Evolutionary conservation across 2,329 filamentous ascomycete species (phyloP).

Genomic region (Aspergillus novofumigatus): DNA sequence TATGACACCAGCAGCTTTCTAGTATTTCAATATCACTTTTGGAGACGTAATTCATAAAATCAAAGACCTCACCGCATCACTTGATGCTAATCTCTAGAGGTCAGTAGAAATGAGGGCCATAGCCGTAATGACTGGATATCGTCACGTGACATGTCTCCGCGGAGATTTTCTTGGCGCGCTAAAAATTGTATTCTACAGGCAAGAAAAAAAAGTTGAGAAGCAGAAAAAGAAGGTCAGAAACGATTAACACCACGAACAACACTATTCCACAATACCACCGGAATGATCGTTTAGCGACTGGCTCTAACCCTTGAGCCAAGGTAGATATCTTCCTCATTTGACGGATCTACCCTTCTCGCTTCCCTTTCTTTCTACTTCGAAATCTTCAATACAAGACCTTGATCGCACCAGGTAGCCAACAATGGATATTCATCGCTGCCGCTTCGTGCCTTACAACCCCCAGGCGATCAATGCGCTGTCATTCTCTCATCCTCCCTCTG

Average conservation of each 20-base stretch:
- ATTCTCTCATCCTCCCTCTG: slow-evolving; percentile 71
- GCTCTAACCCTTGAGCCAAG: slow-evolving; percentile 18
- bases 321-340: slow-evolving; percentile 5
- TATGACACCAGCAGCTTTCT: background rate
- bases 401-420: slow-evolving; percentile 5
- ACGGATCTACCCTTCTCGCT: background rate
- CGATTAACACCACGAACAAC: slow-evolving; percentile 4
- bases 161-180: slow-evolving; percentile 11
- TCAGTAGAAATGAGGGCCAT: background rate
- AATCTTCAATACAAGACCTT: slow-evolving; percentile 2
- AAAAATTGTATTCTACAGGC: slow-evolving; percentile 20
- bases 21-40: background rate
- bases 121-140: background rate
- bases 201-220: slow-evolving; percentile 18
- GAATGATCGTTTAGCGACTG: slow-evolving; percentile 20
- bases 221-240: slow-evolving; percentile 5
- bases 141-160: slow-evolving; percentile 23
- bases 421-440: slow-evolving; percentile 97
- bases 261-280: slow-evolving; percentile 6
- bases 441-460: slow-evolving; percentile 88
- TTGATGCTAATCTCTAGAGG: background rate
- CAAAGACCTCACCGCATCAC: background rate
- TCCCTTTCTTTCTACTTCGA: slow-evolving; percentile 8
- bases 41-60: background rate
- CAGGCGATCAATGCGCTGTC: slow-evolving; percentile 91